Percentiles rank a stretch among this genome's conserved stretches.
These are phyloP conservation scores for Phaeosphaeria sp. DNA, from an alignment of 2,329 filamentous ascomycete species.

Conservation along the genomic window DNA sequence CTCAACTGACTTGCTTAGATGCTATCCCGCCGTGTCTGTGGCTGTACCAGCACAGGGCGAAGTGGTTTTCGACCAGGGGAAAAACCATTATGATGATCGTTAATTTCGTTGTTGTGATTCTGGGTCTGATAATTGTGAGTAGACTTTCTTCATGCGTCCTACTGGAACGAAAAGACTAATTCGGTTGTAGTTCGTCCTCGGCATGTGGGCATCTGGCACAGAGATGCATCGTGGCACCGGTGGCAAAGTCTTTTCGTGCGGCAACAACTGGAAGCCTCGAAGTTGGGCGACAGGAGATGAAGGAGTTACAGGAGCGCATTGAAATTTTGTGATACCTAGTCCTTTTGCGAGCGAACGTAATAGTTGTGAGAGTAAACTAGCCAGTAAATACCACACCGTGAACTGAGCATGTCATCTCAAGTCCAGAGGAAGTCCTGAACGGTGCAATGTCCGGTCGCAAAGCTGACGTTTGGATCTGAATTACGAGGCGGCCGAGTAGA, in stretches of 20 bases:
- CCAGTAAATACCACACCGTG: too few species aligned
- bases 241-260: constrained; percentile 39
- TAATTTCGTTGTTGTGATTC: constrained; percentile 51
- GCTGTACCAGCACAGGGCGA: constrained; percentile 56
- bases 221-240: constrained; percentile 29
- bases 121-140: constrained; percentile 41
- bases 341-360: not conserved
- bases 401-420: too few species aligned
- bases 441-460: too few species aligned
- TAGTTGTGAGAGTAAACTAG: not conserved
- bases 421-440: too few species aligned
- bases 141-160: not conserved
- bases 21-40: constrained; percentile 55
- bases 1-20: constrained; percentile 20
- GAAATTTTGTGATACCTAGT: not conserved
- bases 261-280: constrained; percentile 35
- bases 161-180: constrained; percentile 1
- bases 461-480: too few species aligned
- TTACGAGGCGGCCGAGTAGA: too few species aligned
- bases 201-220: constrained; percentile 37
- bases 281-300: constrained; percentile 12
- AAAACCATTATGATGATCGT: constrained; percentile 55
- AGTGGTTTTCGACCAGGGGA: constrained; percentile 44
- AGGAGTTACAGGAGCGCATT: not conserved
- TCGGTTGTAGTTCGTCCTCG: constrained; percentile 29